A percentile compares a stretch with the other conserved stretches of the same genome.
Evolutionary conservation across 1,139 yeast species (phyloP).

Genomic region (Yamadazyma friedrichii): DNA sequence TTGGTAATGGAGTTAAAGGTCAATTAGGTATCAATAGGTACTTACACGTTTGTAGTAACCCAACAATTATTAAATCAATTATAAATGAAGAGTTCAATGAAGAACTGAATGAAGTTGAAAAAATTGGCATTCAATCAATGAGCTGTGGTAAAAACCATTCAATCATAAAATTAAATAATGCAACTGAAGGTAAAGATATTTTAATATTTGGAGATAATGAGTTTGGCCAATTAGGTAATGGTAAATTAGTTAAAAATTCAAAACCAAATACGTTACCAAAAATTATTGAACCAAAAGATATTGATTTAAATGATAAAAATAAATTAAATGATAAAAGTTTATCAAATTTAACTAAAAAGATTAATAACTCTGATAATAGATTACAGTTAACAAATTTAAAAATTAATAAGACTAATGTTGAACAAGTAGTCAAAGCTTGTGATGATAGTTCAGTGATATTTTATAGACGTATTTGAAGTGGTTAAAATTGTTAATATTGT

Average conservation of each 20-base stretch:
- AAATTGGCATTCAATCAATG: conserved; percentile 52
- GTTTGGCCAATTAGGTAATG: conserved; percentile 81
- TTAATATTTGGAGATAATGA: conserved; percentile 83
- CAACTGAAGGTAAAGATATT: conserved; percentile 50
- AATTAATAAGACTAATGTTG: conserved; percentile 25
- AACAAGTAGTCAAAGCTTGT: conserved; percentile 66
- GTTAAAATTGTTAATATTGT: too few species aligned
- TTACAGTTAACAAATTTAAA: conserved; percentile 41
- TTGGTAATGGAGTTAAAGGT: conserved; percentile 88
- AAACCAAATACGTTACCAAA: conserved; percentile 57
- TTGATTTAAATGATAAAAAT: conserved; percentile 14
- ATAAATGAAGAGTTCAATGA: conserved; percentile 45
- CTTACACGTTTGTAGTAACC: conserved; percentile 70
- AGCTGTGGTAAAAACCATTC: conserved; percentile 66
- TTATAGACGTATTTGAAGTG: conserved; percentile 30
- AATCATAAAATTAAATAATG: conserved; percentile 56
- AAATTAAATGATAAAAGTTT: conserved; percentile 11
- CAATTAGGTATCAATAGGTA: conserved; percentile 80
- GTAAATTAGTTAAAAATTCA: conserved; percentile 60
- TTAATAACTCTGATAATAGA: conserved; percentile 41
- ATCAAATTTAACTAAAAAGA: conserved; percentile 18
- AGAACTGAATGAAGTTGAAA: conserved; percentile 24
- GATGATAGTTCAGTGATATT: conserved; percentile 61
- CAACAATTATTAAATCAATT: conserved; percentile 58
- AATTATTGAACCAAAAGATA: conserved; percentile 54